Evolutionary conservation across 805 yeast species (phyloP), one percentile per base, ranked within the genome.

Genomic region (Vanderwaltozyma polyspora): DNA sequence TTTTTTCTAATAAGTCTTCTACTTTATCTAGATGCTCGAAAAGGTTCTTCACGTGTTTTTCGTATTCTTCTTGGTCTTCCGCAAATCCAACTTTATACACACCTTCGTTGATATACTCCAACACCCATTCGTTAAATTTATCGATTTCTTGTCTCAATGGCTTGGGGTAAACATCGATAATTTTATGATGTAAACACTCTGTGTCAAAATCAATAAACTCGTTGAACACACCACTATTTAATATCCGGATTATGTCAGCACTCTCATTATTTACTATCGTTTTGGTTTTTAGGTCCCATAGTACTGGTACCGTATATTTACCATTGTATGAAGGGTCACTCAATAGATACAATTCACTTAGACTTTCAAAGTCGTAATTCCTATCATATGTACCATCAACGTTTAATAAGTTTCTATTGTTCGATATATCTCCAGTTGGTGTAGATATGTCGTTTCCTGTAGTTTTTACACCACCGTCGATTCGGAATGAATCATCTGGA

Each of bases 51-150:
- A 79, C 83, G 46, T 79, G 79, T 34, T 62, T 62, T 43, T 82
- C 89, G 52, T 87, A 87, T 10, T 77, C 82, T 42, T 79, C 85
- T 58, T 84, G 94, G 37, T 69, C 69, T 9, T 85, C 75, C 4
- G 95, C 84, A 59, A 87, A 89, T 0, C 97, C 97, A 3, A 91
- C 45, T 62, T 85, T 89, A 67, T 89, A 89, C 26, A 87, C 96
- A 26, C 95, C 96, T 52, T 82, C 84, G 67, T 87, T 86, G 57
- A 89, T 80, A 48, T 70, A 72, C 50, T 80, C 82, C 57, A 87
- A 87, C 25, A 83, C 72, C 87, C 93, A 79, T n/a, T 64, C 68
- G 51, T 91, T 86, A 44, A 85, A 51, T 36, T 72, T 84, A 51
- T 87, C 94, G 48, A 87, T 83, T 42, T 75, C 57, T 0, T 54